phyloP scores from a whole-genome alignment of 1,284 basidiomycete species.

The Vanrija pseudolonga region DNA sequence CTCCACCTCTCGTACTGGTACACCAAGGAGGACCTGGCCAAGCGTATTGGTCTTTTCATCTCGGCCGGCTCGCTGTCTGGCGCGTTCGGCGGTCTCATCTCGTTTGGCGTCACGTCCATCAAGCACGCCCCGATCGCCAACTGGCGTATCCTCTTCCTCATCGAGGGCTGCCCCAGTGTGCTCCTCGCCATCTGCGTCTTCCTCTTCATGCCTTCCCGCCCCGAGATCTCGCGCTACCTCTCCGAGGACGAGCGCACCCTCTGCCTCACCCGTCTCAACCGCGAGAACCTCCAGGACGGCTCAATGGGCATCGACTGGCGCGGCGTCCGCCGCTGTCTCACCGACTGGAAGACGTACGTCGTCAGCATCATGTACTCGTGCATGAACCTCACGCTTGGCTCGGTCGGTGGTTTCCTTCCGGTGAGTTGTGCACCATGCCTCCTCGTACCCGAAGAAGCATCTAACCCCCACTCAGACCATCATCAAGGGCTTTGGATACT shows the following conservation, averaged over 20 bases:
- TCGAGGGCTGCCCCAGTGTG: slow-evolving; percentile 61
- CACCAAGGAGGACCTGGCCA: slow-evolving; percentile 49
- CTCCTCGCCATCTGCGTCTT: slow-evolving; percentile 64
- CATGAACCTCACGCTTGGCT: slow-evolving; percentile 67
- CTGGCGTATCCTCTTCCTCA: slow-evolving; percentile 42
- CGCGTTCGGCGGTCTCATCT: slow-evolving; percentile 47
- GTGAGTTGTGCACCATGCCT: background rate
- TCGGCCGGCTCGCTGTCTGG: slow-evolving; percentile 46
- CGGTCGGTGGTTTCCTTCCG: slow-evolving; percentile 76
- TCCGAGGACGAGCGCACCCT: slow-evolving; percentile 68
- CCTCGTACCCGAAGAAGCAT: background rate
- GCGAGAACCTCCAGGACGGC: slow-evolving; percentile 61
- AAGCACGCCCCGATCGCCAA: slow-evolving; percentile 26
- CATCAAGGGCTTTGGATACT: slow-evolving; percentile 48
- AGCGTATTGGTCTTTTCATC: slow-evolving; percentile 52
- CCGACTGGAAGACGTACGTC: slow-evolving; percentile 56
- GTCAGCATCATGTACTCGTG: slow-evolving; percentile 65
- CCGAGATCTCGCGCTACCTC: slow-evolving; percentile 68
- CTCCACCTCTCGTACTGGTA: slow-evolving; percentile 44
- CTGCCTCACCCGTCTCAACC: slow-evolving; percentile 69
- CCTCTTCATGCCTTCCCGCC: slow-evolving; percentile 68
- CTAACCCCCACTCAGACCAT: background rate
- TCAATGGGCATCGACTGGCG: slow-evolving; percentile 45
- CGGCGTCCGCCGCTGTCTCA: slow-evolving; percentile 60
- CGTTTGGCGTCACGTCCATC: slow-evolving; percentile 45